Conservation (phyloP, 2,329 filamentous ascomycete genomes). For the Aspergillus fijiensis region DNA sequence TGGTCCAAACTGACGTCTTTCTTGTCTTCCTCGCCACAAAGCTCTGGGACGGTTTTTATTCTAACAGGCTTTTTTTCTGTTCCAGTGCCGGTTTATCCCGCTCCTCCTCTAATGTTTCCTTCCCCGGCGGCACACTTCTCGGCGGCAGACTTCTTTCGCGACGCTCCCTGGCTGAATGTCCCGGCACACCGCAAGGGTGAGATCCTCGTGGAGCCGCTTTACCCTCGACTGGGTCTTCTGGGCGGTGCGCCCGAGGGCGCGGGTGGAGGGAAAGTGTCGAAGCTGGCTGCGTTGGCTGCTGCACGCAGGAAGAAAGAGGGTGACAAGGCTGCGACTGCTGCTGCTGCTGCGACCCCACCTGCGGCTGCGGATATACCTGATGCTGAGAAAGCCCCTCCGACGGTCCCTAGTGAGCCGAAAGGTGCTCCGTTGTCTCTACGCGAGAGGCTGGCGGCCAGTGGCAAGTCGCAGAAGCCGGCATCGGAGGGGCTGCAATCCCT, state of each 20-base stretch:
- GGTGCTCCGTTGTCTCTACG: slow-evolving; percentile 36
- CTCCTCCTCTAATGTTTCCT: slow-evolving; percentile 24
- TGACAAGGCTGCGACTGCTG: slow-evolving; percentile 49
- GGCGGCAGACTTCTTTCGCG: slow-evolving; percentile 68
- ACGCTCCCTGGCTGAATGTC: slow-evolving; percentile 80
- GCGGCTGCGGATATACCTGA: background rate
- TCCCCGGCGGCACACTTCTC: slow-evolving; percentile 38
- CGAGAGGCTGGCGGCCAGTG: slow-evolving; percentile 38
- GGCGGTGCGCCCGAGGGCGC: slow-evolving; percentile 68
- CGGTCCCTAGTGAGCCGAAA: slow-evolving; percentile 20
- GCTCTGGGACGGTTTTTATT: slow-evolving; percentile 20
- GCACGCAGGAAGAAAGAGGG: slow-evolving; percentile 80
- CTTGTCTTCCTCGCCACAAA: background rate
- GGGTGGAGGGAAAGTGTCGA: slow-evolving; percentile 71
- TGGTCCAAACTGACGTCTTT: slow-evolving; percentile 32
- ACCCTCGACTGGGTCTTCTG: slow-evolving; percentile 66
- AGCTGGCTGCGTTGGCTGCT: slow-evolving; percentile 85
- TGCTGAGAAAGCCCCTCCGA: slow-evolving; percentile 8
- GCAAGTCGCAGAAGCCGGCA: slow-evolving; percentile 25
- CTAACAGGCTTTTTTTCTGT: slow-evolving; percentile 35
- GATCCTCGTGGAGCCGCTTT: slow-evolving; percentile 61
- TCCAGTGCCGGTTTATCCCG: slow-evolving; percentile 33
- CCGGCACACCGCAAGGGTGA: slow-evolving; percentile 63
- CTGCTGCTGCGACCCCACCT: slow-evolving; percentile 10
- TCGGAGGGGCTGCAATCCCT: slow-evolving; percentile 25